Percentiles rank a stretch among this genome's conserved stretches.
These are phyloP conservation scores for Boletus mariae DNA, from an alignment of 1,284 basidiomycete species.

Conservation along the genomic window DNA sequence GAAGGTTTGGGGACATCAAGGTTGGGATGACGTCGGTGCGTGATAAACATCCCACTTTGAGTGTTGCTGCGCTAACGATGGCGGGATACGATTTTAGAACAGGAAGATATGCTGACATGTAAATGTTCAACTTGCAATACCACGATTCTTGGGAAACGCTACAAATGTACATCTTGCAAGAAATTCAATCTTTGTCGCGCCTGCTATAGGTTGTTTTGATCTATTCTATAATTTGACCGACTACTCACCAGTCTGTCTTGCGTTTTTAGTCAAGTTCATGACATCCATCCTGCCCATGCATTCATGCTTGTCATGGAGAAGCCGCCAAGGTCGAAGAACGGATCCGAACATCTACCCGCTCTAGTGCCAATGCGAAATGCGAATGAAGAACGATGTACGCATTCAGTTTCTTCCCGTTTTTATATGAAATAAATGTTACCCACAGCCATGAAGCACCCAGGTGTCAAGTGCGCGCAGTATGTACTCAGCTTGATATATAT, in stretches of 20 bases:
- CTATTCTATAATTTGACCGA: not conserved
- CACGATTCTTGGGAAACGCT: constrained; percentile 59
- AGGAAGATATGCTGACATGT: constrained; percentile 59
- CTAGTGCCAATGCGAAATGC: constrained; percentile 33
- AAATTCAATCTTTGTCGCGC: constrained; percentile 79
- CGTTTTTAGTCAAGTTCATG: constrained; percentile 66
- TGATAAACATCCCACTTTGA: constrained; percentile 13
- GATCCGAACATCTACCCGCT: constrained; percentile 35
- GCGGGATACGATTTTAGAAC: constrained; percentile 44
- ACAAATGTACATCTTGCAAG: constrained; percentile 80
- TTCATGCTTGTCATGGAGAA: constrained; percentile 78
- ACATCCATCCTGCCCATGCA: constrained; percentile 83
- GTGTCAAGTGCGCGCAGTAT: constrained; percentile 75
- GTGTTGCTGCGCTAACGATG: not conserved
- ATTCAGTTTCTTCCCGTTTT: not conserved
- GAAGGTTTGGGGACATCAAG: constrained; percentile 75
- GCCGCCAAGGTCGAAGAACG: constrained; percentile 39
- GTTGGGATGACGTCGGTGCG: constrained; percentile 86
- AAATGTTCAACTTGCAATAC: constrained; percentile 78
- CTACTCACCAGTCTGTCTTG: constrained; percentile 3
- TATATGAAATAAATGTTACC: constrained; percentile 10
- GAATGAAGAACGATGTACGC: constrained; percentile 63
- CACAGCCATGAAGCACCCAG: constrained; percentile 68
- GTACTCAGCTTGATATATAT: constrained; percentile 30
- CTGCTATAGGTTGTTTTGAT: constrained; percentile 63